Evolutionary conservation across 306 rosid species (phyloP), one percentile per base, ranked within the genome.

Genomic region (Fagus crenata): DNA sequence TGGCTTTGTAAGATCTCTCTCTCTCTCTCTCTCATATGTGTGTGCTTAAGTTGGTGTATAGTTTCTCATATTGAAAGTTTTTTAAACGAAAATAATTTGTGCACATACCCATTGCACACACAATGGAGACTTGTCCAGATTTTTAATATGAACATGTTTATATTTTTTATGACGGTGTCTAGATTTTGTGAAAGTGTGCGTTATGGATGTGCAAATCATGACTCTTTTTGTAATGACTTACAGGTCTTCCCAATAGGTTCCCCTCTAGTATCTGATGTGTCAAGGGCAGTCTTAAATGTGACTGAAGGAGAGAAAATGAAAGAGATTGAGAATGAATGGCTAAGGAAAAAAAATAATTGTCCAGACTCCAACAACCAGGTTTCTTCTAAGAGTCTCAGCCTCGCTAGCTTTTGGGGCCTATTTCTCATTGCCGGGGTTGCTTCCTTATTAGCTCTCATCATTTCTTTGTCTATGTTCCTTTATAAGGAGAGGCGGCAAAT

Each of bases 371-470:
- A 37, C 53, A 2, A 64, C 17, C 51, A 64, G 33, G 33, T 77
- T 18, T 79, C 89, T 64, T 83, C 90, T 1, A 18, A 64, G 12
- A 83, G 80, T 77, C 88, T 91, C 1, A 83, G 86, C 70, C 83
- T 92, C 1, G 75, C 73, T 6, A 89, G 87, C 81, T 89, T 91
- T 28, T 77, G 89, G 86, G 93, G 92, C 4, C 82, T 90, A 9
- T 90, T 89, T 77, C 81, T 90, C 33, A 67, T 88, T 14, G 87
- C 80, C 1, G 83, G 85, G 32, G 49, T 33, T 46, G 75, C 86
- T 69, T 86, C 86, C 0, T 0, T 83, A 1, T n/a, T 33, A 3
- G 85, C 90, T 18, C 84, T 90, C 2, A 1, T 73, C 15, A 5
- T 83, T 64, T 86, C 53, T 41, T 1, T 6, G 0, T 9, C 37